Conservation (phyloP, 495 filamentous ascomycete species). For the Cercophora sp. region DNA sequence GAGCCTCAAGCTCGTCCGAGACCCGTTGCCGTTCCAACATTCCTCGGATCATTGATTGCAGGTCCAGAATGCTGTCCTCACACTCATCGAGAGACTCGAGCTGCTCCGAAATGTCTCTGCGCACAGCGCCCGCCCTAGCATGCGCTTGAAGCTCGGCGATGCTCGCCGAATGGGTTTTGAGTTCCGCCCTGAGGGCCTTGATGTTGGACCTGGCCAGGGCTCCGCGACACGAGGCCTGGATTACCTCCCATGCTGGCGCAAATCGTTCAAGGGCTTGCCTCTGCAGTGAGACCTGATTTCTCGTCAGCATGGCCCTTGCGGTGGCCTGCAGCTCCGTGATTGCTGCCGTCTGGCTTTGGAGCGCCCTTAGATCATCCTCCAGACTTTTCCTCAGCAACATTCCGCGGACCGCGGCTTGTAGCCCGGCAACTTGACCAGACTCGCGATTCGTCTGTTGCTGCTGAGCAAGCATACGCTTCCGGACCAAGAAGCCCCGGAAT, state of each 20-base stretch:
- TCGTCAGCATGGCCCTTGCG: constrained; percentile 37
- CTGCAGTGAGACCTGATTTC: constrained; percentile 36
- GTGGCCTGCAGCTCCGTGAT: constrained; percentile 51
- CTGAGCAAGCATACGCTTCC: constrained; percentile 49
- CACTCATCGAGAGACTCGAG: constrained; percentile 38
- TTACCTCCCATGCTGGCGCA: constrained; percentile 37
- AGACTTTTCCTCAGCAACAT: constrained; percentile 42
- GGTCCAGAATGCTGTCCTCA: constrained; percentile 38
- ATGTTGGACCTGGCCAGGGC: constrained; percentile 41
- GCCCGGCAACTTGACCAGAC: constrained; percentile 40
- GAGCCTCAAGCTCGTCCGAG: constrained; percentile 48
- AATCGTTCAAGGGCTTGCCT: constrained; percentile 39
- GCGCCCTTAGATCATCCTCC: constrained; percentile 32
- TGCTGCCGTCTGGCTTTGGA: constrained; percentile 32
- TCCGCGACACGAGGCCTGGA: constrained; percentile 50
- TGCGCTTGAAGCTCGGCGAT: constrained; percentile 38
- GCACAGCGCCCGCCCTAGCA: constrained; percentile 45
- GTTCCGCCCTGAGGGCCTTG: constrained; percentile 34
- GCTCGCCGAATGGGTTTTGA: constrained; percentile 31
- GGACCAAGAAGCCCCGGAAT: constrained; percentile 55
- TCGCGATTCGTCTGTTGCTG: constrained; percentile 48
- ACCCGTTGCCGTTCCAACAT: constrained; percentile 49
- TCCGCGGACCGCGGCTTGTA: constrained; percentile 54
- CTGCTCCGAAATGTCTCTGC: constrained; percentile 42
- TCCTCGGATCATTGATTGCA: constrained; percentile 48